Conservation (phyloP, 148 eudicot species). For the Amaranthus hypochondriacus region DNA sequence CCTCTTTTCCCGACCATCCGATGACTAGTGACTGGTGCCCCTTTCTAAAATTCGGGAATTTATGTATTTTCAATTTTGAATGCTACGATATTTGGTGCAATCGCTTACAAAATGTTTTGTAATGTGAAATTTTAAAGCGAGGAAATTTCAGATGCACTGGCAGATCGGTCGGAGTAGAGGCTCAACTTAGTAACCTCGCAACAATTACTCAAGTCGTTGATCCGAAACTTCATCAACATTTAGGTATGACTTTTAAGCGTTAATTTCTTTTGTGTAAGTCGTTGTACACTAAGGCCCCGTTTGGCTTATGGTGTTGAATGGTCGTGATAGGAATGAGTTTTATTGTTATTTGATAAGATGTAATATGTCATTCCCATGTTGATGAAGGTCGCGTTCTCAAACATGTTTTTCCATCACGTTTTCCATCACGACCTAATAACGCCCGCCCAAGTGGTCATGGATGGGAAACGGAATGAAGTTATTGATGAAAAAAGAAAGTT, state of each 20-base stretch:
- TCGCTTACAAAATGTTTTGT: conserved; percentile 32
- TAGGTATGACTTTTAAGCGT: conserved; percentile 43
- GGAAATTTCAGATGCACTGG: conserved; percentile 93
- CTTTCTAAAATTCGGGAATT: not conserved
- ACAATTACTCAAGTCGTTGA: conserved; percentile 84
- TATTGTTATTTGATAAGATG: too few species aligned
- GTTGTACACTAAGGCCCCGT: too few species aligned
- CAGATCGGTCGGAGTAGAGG: conserved; percentile 88
- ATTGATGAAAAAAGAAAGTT: too few species aligned
- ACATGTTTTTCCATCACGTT: too few species aligned
- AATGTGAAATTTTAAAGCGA: conserved; percentile 56
- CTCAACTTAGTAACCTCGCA: conserved; percentile 79
- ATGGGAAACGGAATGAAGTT: too few species aligned
- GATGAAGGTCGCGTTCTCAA: too few species aligned
- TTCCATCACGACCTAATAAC: too few species aligned
- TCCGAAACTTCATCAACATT: conserved; percentile 97
- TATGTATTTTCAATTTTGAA: not conserved
- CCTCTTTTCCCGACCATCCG: too few species aligned
- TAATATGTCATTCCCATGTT: too few species aligned
- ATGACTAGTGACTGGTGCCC: not conserved
- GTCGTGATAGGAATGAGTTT: too few species aligned
- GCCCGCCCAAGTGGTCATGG: too few species aligned
- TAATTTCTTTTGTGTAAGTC: not conserved
- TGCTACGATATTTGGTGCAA: conserved; percentile 10
- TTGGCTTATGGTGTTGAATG: too few species aligned